Base-by-base conservation (phyloP, 257 asterid species). In the Coffea canephora region DNA sequence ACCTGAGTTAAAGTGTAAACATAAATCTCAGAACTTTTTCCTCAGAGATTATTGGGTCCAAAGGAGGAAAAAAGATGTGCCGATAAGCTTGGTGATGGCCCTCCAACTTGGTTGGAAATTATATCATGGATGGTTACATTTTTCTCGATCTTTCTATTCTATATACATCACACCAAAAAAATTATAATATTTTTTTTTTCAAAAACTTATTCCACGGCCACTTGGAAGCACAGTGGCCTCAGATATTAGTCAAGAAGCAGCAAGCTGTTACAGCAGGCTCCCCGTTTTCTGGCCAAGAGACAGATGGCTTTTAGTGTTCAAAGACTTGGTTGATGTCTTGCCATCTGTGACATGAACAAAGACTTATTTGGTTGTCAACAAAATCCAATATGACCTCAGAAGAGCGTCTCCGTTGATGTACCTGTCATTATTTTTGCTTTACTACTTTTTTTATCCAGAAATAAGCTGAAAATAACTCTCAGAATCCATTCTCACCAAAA, bases 181-280 rank as follows among this genome's bases (percentile, higher is more conserved):
- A 31, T 31, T 31, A 31, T 31, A 31, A 31, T 31, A 31, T 31
- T 31, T 31, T 1, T 31, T 31, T 31, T 31, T 31, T 31, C 34
- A 31, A 31, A 31, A 31, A 31, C 0, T 31, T 31, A 31, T 31
- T 10, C 69, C 27, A 10, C 8, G 72, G 76, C 83, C 67, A 70
- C 86, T 74, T 55, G 86, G 52, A 74, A 69, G 27, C 76, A 50
- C 52, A 16, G 36, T 55, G 74, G 61, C 83, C 86, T 27, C 79
- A 68, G 59, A 82, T 74, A 8, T 50, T 70, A 27, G 61, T 71
- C 66, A 65, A 49, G 12, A 10, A 69, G 61, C n/a, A 11, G 55
- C 66, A 46, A 52, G 27, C 45, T 76, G 48, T 46, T 25, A 34
- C 46, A 64, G 64, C 41, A 75, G 39, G 66, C 79, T 76, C 36